Base-by-base conservation (phyloP, 2,329 filamentous ascomycete species). In the Neonectria coccinea region DNA sequence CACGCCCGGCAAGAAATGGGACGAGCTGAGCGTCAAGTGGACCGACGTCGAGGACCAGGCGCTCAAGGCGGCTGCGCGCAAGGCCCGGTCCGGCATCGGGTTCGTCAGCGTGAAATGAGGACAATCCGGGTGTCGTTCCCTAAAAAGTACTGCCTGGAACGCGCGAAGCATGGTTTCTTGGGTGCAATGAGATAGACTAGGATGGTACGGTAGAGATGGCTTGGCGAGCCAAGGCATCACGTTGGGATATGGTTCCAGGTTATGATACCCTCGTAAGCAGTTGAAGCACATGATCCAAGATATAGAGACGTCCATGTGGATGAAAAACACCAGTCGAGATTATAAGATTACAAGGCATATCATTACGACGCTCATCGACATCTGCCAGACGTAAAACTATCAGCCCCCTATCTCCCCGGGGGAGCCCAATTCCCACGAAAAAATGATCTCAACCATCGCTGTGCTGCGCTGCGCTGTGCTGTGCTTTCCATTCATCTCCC, bases 31-130 rank as follows among this genome's bases (percentile, higher is more conserved):
- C 70, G 87, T 91, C 62, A 84, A 87, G 76, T 92, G 89, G 89
- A 91, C 89, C 10, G 89, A 91, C 71, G 80, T 77, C 0, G 89
- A 91, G 77, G 87, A 90, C 50, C 88, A 91, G 79, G 86, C 84
- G 41, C 79, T 91, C 69, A 85, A 82, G 72, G 82, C 79, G 72
- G 89, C 89, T 0, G 85, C 86, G 18, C 80, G 80, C 56, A 80
- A 80, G 51, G 89, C 89, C 9, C 83, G 89, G 52, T 83, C 87
- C 39, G 89, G 89, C 2, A 82, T 92, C 54, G 89, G 86, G 0
- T 91, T 92, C 72, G 79, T 92, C 55, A 82, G 82, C 1, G 87
- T 92, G 12, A 92, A 91, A 77, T 91, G 78, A 79, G 48, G 42
- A 25, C 7, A n/a, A n/a, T 5, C 8, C 3, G 45, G 45, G 16